Conservation (phyloP, 495 filamentous ascomycete genomes). For the Hypoxylon trugodes region DNA sequence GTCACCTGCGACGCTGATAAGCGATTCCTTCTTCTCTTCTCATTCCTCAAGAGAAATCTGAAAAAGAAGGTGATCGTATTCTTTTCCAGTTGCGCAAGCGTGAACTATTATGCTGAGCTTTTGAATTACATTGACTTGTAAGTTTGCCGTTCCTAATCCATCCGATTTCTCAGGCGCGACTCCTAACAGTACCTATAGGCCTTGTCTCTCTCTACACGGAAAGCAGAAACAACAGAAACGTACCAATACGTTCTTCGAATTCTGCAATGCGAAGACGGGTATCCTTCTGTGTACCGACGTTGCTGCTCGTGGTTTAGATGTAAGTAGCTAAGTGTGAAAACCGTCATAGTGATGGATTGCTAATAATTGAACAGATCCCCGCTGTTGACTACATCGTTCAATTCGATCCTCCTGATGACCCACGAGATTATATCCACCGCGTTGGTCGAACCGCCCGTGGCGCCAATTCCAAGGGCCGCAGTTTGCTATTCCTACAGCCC, state of each 20-base stretch:
- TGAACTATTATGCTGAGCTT: constrained; percentile 93
- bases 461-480: constrained; percentile 80
- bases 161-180: constrained; percentile 39
- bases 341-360: not conserved
- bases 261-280: constrained; percentile 91
- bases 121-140: constrained; percentile 96
- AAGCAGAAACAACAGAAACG: constrained; percentile 98
- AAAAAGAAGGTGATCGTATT: constrained; percentile 98
- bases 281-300: constrained; percentile 97
- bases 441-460: constrained; percentile 95
- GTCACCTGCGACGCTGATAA: constrained; percentile 92
- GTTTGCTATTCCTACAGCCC: constrained; percentile 91
- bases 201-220: constrained; percentile 64
- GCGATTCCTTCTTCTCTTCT: constrained; percentile 93
- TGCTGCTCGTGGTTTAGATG: constrained; percentile 90
- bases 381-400: constrained; percentile 96
- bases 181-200: constrained; percentile 42
- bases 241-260: constrained; percentile 98
- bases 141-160: constrained; percentile 52
- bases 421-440: constrained; percentile 93
- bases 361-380: constrained; percentile 68
- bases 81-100: constrained; percentile 90
- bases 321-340: constrained; percentile 50
- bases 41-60: constrained; percentile 89
- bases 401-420: constrained; percentile 93